Conservation (phyloP, 768 basidiomycete genomes). For the Boletus eberwhitei region DNA sequence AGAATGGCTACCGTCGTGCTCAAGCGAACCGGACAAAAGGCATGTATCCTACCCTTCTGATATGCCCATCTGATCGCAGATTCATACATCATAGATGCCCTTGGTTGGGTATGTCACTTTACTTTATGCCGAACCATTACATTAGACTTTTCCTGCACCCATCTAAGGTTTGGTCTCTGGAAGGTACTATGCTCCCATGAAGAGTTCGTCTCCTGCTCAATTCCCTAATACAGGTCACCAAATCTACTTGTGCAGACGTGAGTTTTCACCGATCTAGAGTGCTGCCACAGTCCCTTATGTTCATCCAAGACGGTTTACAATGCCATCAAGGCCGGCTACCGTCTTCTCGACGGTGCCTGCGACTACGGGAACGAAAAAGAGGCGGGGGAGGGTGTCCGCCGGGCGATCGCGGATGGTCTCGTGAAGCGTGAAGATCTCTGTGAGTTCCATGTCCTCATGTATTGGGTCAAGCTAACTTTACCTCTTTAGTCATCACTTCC, state of each 20-base stretch:
- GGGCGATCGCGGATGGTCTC: slow-evolving; percentile 76
- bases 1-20: slow-evolving; percentile 52
- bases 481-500: slow-evolving; percentile 67
- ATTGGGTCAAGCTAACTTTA: not conserved
- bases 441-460: slow-evolving; percentile 35
- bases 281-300: not conserved
- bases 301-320: slow-evolving; percentile 65
- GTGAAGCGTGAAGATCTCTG: slow-evolving; percentile 88
- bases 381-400: slow-evolving; percentile 71
- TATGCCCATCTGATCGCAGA: not conserved
- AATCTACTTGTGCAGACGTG: slow-evolving; percentile 58
- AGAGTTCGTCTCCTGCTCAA: not conserved
- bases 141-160: slow-evolving; percentile 1
- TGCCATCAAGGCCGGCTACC: slow-evolving; percentile 83
- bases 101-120: slow-evolving; percentile 50
- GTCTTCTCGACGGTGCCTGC: slow-evolving; percentile 81
- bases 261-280: slow-evolving; percentile 13
- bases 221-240: slow-evolving; percentile 45
- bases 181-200: slow-evolving; percentile 42
- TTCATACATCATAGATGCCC: slow-evolving; percentile 53
- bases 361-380: slow-evolving; percentile 92
- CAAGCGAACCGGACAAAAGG: slow-evolving; percentile 62
- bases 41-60: slow-evolving; percentile 15
- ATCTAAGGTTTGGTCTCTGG: slow-evolving; percentile 65
- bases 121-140: not conserved